phyloP scores from a whole-genome alignment of 108 stramenopile genomes.

The Phaeodactylum tricornutum region DNA sequence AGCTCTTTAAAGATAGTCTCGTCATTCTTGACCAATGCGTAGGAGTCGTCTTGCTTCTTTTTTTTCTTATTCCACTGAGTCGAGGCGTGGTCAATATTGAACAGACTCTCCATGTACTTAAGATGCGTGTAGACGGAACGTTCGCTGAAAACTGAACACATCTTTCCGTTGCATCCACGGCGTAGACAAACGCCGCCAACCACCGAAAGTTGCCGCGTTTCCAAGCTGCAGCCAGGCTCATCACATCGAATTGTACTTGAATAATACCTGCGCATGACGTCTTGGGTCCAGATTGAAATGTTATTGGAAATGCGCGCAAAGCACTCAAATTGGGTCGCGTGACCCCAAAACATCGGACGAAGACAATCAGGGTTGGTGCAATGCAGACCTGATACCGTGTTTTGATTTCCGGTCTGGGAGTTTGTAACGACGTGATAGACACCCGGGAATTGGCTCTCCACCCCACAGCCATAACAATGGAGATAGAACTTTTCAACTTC shows the following conservation, averaged over 20 bases:
- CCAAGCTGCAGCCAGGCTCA: slow-evolving; percentile 70
- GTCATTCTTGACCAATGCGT: slow-evolving; percentile 38
- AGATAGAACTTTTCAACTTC: slow-evolving; percentile 68
- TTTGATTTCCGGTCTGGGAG: slow-evolving; percentile 1
- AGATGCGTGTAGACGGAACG: slow-evolving; percentile 60
- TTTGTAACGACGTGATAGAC: slow-evolving; percentile 35
- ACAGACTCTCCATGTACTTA: slow-evolving; percentile 75
- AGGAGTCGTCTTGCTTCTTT: slow-evolving; percentile 29
- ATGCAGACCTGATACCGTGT: slow-evolving; percentile 21
- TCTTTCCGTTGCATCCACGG: slow-evolving; percentile 61
- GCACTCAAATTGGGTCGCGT: slow-evolving; percentile 32
- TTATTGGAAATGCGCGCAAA: slow-evolving; percentile 47
- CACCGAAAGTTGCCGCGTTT: slow-evolving; percentile 74
- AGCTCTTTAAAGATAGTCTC: slow-evolving; percentile 25
- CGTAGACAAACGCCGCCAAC: slow-evolving; percentile 58
- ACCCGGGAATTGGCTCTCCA: slow-evolving; percentile 50
- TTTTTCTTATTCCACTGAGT: slow-evolving; percentile 30
- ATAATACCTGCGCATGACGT: slow-evolving; percentile 43
- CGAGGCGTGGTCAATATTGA: slow-evolving; percentile 54
- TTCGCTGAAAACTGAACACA: slow-evolving; percentile 36
- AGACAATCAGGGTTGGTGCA: slow-evolving; percentile 48
- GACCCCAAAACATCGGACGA: slow-evolving; percentile 58
- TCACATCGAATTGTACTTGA: slow-evolving; percentile 58
- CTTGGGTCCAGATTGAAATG: slow-evolving; percentile 21
- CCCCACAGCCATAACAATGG: slow-evolving; percentile 46